Evolutionary conservation across 2,329 filamentous ascomycete species (phyloP).

Genomic region (Madurella mycetomatis): DNA sequence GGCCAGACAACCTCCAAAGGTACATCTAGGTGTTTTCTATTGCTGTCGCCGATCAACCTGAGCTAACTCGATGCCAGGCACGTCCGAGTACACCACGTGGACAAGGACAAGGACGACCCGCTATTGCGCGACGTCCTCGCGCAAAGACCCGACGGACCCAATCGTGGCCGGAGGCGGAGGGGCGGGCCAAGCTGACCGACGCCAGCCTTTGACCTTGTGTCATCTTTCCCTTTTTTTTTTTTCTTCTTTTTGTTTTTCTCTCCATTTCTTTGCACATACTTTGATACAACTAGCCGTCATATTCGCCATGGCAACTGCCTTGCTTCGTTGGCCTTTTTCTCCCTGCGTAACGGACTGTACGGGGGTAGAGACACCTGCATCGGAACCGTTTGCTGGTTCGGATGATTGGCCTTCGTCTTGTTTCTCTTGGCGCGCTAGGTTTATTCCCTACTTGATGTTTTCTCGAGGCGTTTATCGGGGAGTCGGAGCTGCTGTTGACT

Average conservation of each 20-base stretch:
- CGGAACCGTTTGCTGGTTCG: background rate
- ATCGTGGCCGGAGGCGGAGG: conserved; percentile 71
- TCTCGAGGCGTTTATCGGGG: background rate
- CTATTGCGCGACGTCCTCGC: conserved; percentile 76
- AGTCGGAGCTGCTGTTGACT: background rate
- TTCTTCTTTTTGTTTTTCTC: background rate
- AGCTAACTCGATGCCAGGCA: conserved; percentile 54
- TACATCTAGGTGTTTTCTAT: conserved; percentile 35
- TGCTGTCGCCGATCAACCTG: conserved; percentile 3
- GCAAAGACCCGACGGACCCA: conserved; percentile 79
- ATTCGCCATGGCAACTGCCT: background rate
- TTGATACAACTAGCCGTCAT: background rate
- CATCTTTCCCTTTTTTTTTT: conserved; percentile 1
- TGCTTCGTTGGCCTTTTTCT: background rate
- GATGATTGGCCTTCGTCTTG: background rate
- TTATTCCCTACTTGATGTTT: background rate
- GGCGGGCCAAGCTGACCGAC: conserved; percentile 37
- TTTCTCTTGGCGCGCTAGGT: background rate
- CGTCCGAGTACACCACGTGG: conserved; percentile 84
- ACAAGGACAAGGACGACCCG: conserved; percentile 85
- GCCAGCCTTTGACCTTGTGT: background rate
- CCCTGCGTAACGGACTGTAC: background rate
- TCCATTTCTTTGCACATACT: conserved; percentile 18
- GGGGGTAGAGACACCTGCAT: background rate
- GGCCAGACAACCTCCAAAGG: conserved; percentile 94